phyloP scores from a whole-genome alignment of 2,329 filamentous ascomycete genomes.

The Penicillium fuscoglaucum region DNA sequence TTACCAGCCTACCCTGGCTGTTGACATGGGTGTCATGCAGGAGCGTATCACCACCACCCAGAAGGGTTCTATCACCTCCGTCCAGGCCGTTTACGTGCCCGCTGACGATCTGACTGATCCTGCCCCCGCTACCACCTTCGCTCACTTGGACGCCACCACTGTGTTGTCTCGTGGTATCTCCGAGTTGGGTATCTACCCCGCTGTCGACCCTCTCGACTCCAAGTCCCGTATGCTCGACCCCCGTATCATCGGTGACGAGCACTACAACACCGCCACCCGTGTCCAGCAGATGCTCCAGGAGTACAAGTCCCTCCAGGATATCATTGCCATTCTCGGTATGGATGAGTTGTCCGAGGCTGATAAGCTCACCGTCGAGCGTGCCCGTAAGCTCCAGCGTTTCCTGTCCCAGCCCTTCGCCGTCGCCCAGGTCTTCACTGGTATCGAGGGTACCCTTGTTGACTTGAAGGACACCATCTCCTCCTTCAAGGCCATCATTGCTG shows the following conservation, averaged over 20 bases:
- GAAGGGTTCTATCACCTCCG: conserved; percentile 99
- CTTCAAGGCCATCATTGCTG: conserved; percentile 95
- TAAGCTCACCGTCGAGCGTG: conserved; percentile 99
- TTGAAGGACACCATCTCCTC: conserved; percentile 97
- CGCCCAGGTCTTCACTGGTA: conserved; percentile 69
- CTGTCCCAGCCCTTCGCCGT: conserved; percentile 98
- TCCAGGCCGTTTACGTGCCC: conserved; percentile 99
- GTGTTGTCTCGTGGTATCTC: conserved; percentile 99
- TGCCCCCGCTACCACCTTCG: conserved; percentile 98
- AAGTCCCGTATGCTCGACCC: conserved; percentile 99
- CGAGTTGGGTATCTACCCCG: conserved; percentile 99
- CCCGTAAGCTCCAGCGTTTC: conserved; percentile 99
- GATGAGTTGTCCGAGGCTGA: conserved; percentile 98
- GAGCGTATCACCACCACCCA: conserved; percentile 99
- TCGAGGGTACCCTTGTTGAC: conserved; percentile 95
- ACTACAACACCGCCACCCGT: conserved; percentile 91
- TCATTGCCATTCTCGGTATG: conserved; percentile 99
- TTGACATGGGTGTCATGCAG: conserved; percentile 99
- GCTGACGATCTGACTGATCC: conserved; percentile 99
- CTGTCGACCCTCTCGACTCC: conserved; percentile 98
- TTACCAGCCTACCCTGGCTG: conserved; percentile 98
- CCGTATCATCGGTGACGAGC: conserved; percentile 95
- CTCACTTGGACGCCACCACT: conserved; percentile 99
- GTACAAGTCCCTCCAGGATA: conserved; percentile 99
- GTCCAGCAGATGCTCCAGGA: conserved; percentile 99